Conservation (phyloP, 129 eudicot genomes). For the Chrysanthemum seticuspe region DNA sequence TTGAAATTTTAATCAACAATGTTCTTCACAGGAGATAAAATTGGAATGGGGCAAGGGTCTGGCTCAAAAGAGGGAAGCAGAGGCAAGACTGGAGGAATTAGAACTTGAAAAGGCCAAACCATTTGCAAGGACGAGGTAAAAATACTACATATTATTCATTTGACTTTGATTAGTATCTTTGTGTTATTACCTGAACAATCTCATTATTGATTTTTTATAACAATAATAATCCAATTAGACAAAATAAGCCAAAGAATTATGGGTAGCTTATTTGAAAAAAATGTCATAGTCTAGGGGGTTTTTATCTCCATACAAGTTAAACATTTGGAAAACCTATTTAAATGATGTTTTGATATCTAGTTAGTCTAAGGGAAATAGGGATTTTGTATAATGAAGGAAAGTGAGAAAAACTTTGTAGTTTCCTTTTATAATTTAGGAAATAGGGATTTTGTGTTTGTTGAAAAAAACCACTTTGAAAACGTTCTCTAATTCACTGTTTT, state of each 20-base stretch:
- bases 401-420: no score
- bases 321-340: no score
- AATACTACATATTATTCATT: not conserved
- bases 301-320: no score
- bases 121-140: conserved; percentile 92
- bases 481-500: no score
- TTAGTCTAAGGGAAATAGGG: no score
- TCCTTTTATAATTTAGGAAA: no score
- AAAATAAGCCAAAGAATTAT: not conserved
- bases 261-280: not conserved
- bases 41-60: conserved; percentile 98
- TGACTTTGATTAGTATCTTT: not conserved
- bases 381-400: no score
- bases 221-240: not conserved
- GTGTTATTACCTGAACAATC: conserved; percentile 7
- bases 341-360: no score
- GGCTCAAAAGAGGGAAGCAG: conserved; percentile 95
- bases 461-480: no score
- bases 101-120: conserved; percentile 90
- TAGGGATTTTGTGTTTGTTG: no score
- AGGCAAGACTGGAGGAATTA: conserved; percentile 63
- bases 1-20: conserved; percentile 1
- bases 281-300: not conserved
- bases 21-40: conserved; percentile 64
- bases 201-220: not conserved